A percentile compares a stretch with the other conserved stretches of the same genome.
Evolutionary conservation across 768 basidiomycete genomes (phyloP).

Genomic region (Agaricus subrufescens): DNA sequence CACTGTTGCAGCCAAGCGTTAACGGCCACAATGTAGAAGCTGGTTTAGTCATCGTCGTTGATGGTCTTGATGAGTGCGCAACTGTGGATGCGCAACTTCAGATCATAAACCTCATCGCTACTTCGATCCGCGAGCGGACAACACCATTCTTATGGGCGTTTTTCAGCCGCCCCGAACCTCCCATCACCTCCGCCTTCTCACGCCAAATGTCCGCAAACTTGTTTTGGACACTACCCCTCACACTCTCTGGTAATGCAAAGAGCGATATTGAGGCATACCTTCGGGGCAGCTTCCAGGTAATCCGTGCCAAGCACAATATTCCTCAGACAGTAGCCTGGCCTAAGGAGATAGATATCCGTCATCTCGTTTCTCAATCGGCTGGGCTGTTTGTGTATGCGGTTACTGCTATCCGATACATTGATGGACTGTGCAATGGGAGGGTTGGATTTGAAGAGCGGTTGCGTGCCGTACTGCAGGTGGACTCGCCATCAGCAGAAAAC

Average conservation of each 20-base stretch:
- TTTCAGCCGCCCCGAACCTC: neutral
- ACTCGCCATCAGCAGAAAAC: too few relatives aligned
- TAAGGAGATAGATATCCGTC: conserved; percentile 9
- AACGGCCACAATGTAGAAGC: conserved; percentile 1
- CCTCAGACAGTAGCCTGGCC: conserved; percentile 15
- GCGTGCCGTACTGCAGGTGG: too few relatives aligned
- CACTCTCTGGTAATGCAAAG: conserved; percentile 2
- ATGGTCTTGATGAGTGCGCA: too few relatives aligned
- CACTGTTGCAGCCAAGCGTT: neutral
- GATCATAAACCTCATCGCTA: too few relatives aligned
- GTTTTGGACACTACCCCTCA: neutral
- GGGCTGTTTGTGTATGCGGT: conserved; percentile 23
- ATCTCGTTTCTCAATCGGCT: conserved; percentile 16
- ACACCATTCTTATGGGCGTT: too few relatives aligned
- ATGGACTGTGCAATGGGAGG: neutral
- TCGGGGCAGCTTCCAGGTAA: neutral
- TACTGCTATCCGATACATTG: conserved; percentile 19
- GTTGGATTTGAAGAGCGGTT: too few relatives aligned
- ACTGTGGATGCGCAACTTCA: too few relatives aligned
- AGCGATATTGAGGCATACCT: neutral
- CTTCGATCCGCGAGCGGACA: too few relatives aligned
- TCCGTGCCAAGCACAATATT: neutral
- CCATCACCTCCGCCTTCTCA: conserved; percentile 16
- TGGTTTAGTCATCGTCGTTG: conserved; percentile 11
- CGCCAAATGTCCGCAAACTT: neutral